These are phyloP conservation scores for Aspergillus tubingensis DNA, from an alignment of 2,329 filamentous ascomycete genomes.

Conservation along the genomic window DNA sequence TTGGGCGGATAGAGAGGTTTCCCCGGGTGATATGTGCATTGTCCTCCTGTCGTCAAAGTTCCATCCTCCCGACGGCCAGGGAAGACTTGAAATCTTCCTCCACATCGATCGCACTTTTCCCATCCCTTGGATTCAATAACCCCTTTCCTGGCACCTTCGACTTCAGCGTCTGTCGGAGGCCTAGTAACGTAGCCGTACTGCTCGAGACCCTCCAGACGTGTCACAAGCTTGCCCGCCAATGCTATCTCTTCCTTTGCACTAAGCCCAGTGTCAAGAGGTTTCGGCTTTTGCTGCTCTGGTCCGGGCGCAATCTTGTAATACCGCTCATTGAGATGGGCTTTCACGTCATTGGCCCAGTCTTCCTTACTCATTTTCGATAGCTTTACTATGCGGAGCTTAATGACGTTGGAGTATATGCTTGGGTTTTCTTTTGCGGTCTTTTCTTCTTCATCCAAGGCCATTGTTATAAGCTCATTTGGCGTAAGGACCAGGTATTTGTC, in stretches of 20 bases:
- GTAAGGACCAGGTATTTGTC: slow-evolving; percentile 42
- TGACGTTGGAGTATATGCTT: slow-evolving; percentile 75
- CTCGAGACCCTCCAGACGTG: slow-evolving; percentile 64
- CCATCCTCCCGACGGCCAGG: slow-evolving; percentile 78
- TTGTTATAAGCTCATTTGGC: slow-evolving; percentile 46
- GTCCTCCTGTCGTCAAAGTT: slow-evolving; percentile 72
- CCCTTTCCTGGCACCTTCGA: slow-evolving; percentile 66
- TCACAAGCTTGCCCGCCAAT: slow-evolving; percentile 64
- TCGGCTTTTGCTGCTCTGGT: slow-evolving; percentile 44
- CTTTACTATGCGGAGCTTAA: slow-evolving; percentile 76
- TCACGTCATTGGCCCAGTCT: slow-evolving; percentile 69
- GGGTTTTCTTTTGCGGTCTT: slow-evolving; percentile 66
- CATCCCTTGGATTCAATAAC: slow-evolving; percentile 70
- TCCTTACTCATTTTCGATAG: slow-evolving; percentile 73
- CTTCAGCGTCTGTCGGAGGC: slow-evolving; percentile 65
- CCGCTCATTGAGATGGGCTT: slow-evolving; percentile 46
- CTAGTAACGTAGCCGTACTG: slow-evolving; percentile 73
- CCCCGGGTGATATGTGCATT: slow-evolving; percentile 79
- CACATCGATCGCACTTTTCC: slow-evolving; percentile 88
- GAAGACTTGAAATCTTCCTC: slow-evolving; percentile 85
- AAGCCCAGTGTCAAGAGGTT: slow-evolving; percentile 69
- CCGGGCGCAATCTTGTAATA: slow-evolving; percentile 37
- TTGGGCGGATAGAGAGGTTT: slow-evolving; percentile 63
- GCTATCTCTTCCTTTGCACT: slow-evolving; percentile 66
- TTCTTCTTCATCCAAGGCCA: slow-evolving; percentile 69